phyloP scores from a whole-genome alignment of 495 filamentous ascomycete genomes.

The Chlorociboria aeruginascens region DNA sequence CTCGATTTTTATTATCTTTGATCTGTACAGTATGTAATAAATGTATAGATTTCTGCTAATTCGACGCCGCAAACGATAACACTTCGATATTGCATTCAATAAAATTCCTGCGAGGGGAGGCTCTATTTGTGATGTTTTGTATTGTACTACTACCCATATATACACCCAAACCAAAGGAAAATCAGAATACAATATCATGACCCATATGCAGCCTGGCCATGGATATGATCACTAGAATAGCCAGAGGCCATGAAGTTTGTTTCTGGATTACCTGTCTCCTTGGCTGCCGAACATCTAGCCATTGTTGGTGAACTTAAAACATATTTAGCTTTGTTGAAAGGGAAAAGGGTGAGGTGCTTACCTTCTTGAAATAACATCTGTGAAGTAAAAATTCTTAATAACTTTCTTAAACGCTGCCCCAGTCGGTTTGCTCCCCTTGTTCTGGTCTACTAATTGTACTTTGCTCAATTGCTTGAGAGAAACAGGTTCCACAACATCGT shows the following conservation, averaged over 20 bases:
- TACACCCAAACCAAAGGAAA: conserved; percentile 16
- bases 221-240: conserved; percentile 8
- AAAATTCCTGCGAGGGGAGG: too few species aligned
- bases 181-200: conserved; percentile 17
- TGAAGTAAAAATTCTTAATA: conserved; percentile 95
- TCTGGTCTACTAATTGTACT: conserved; percentile 87
- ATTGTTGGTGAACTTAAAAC: conserved; percentile 76
- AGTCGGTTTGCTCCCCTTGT: conserved; percentile 66
- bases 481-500: conserved; percentile 79
- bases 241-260: conserved; percentile 84
- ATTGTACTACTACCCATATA: conserved; percentile 19
- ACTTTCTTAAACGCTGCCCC: conserved; percentile 63
- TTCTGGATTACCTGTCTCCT: conserved; percentile 53
- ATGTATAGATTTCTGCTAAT: conserved; percentile 10
- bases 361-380: conserved; percentile 90
- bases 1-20: not conserved
- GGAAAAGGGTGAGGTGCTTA: conserved; percentile 26
- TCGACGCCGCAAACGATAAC: not conserved
- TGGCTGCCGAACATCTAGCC: conserved; percentile 86
- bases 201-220: conserved; percentile 16
- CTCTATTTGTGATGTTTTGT: conserved; percentile 6
- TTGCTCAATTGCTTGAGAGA: conserved; percentile 63
- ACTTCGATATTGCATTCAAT: not conserved
- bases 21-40: conserved; percentile 14
- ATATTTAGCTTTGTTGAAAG: conserved; percentile 24